Evolutionary conservation across 768 basidiomycete genomes (phyloP).

Genomic region (Sarcodon aspratus): DNA sequence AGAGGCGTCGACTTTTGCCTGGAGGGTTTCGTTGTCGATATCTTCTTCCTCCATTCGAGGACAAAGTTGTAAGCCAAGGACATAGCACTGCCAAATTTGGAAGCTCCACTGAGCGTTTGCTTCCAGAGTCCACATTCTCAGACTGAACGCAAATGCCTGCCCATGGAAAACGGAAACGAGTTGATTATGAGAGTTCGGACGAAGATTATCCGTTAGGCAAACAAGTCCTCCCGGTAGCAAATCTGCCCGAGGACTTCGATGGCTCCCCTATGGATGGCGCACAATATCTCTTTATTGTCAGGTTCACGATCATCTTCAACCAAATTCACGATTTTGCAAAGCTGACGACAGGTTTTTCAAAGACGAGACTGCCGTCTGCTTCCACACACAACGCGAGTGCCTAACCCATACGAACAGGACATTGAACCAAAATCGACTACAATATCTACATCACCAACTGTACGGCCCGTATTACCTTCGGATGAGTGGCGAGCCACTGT

Average conservation of each 20-base stretch:
- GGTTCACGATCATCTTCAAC: constrained; percentile 29
- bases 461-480: constrained; percentile 36
- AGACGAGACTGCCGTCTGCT: constrained; percentile 64
- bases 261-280: constrained; percentile 58
- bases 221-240: constrained; percentile 74
- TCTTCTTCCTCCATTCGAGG: constrained; percentile 36
- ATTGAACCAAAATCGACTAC: constrained; percentile 13
- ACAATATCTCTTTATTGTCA: constrained; percentile 74
- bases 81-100: no score
- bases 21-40: constrained; percentile 55
- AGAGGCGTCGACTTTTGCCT: constrained; percentile 75
- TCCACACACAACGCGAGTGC: constrained; percentile 52
- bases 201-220: constrained; percentile 49
- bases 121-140: no score
- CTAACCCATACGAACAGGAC: constrained; percentile 53
- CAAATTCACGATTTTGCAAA: constrained; percentile 4
- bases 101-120: no score
- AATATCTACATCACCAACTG: constrained; percentile 6
- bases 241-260: constrained; percentile 59
- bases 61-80: no score
- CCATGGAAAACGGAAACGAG: constrained; percentile 42
- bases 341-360: constrained; percentile 1
- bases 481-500: constrained; percentile 56
- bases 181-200: constrained; percentile 37
- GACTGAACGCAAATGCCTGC: constrained; percentile 4